Base-by-base conservation (phyloP, 257 asterid species). In the Agastache rugosa region DNA sequence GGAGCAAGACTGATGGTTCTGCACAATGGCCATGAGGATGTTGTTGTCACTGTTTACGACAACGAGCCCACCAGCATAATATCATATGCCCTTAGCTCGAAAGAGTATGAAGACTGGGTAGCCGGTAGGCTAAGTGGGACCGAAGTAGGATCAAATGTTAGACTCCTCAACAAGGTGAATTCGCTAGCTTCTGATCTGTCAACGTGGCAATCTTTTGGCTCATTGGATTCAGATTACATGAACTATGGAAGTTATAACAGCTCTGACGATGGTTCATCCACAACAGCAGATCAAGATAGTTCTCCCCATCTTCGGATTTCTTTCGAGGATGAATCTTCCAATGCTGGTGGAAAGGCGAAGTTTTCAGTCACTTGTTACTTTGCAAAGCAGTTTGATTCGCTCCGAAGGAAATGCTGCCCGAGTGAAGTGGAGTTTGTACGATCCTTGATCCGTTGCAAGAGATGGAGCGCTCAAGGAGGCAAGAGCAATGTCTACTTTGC, bases 391-490 rank as follows among this genome's bases (percentile, higher is more conserved):
- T 95, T 95, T 44, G 96, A 95, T 80, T 84, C 84, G 12, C 96
- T 95, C 25, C 60, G 96, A 69, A 88, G 81, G 84, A 86, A 81
- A 83, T 92, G 98, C 72, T 95, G 99, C 39, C 93, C 96, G 1
- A 78, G 78, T 48, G 89, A 87, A 80, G 75, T 80, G 77, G 93
- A 92, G 79, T 94, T 92, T 69, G 50, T 90, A 39, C 86, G 92
- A 3, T 92, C 99, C 5, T 81, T 94, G 63, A 89, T 93, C 84
- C 95, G 99, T 34, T 94, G 97, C 77, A 86, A 48, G 83, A 83
- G 86, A 79, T 94, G 99, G 99, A 83, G 93, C 39, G 97, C 97
- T 1, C 97, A 94, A 79, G 99, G 99, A 17, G 99, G 99, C 50
- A 94, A 94, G 80, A 94, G 99, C 81, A 94, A 94, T 22, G 99